Evolutionary conservation across 768 basidiomycete genomes (phyloP), one percentile per base, ranked within the genome.

Genomic region (Cyathus striatus): DNA sequence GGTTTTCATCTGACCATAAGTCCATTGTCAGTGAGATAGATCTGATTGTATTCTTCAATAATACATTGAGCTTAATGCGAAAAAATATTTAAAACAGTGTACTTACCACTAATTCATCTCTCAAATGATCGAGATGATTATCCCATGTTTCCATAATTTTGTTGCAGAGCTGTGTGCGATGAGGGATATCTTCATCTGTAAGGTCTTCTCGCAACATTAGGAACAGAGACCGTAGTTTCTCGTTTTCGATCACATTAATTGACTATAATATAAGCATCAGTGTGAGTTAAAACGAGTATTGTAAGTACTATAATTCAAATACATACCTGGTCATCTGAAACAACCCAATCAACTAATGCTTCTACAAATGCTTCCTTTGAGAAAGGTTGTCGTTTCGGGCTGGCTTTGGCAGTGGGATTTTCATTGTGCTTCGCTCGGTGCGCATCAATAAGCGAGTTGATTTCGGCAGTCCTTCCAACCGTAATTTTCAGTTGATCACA

Each of bases 301-400:
- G 9, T 9, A n/a, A n/a, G n/a, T n/a, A 9, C n/a, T 30, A n/a
- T 9, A n/a, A 7, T 9, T 7, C 10, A 9, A 37, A n/a, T 6
- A 42, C 24, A 9, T n/a, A 42, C 41, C 41, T 42, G 41, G 27
- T 42, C 41, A 32, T 42, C 41, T 32, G 23, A 16, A 20, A 42
- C 27, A 16, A 42, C 32, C 14, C 18, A 30, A 9, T 42, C 41
- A 33, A 42, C 26, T 5, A 42, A n/a, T 33, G 41, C 41, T 32
- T 42, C 41, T 6, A 20, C 6, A 27, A 42, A 42, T 32, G 32
- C 27, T 30, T 30, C n/a, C 27, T 30, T n/a, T n/a, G 7, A 9
- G 27, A n/a, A 30, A n/a, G 7, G 7, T 30, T 30, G 27, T n/a
- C 27, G n/a, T 7, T 7, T 7, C n/a, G 9, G 7, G 7, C 27